phyloP scores from a whole-genome alignment of 2,329 filamentous ascomycete species.

The Metarhizium brunneum region DNA sequence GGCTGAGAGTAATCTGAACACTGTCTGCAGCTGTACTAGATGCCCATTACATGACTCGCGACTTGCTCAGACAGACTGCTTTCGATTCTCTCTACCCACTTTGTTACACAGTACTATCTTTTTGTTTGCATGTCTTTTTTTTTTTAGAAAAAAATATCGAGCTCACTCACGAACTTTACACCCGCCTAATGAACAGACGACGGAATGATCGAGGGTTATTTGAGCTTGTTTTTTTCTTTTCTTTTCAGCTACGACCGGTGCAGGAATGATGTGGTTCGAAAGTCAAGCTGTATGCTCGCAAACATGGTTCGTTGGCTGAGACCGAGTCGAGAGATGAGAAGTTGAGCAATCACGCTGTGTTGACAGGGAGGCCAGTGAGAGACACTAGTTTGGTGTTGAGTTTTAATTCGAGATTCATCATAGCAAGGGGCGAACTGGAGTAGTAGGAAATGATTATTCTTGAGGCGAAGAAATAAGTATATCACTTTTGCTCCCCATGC shows the following conservation, averaged over 20 bases:
- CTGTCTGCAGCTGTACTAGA: neutral
- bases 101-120: conserved; percentile 20
- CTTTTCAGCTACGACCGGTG: conserved; percentile 3
- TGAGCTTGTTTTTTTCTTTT: conserved; percentile 9
- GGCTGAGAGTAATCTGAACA: neutral
- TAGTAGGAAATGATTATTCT: conserved; percentile 20
- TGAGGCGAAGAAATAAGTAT: conserved; percentile 13
- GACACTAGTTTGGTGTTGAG: conserved; percentile 12
- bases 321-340: neutral
- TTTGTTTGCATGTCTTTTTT: conserved; percentile 8
- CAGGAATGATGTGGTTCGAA: neutral
- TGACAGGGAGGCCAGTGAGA: conserved; percentile 6
- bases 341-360: neutral
- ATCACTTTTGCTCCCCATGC: neutral
- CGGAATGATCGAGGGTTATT: conserved; percentile 11
- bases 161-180: conserved; percentile 1
- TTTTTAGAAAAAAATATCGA: conserved; percentile 1
- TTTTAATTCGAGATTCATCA: conserved; percentile 19
- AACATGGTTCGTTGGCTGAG: neutral
- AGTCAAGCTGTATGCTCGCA: neutral
- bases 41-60: conserved; percentile 6
- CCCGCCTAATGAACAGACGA: conserved; percentile 12
- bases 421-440: conserved; percentile 25
- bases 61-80: neutral
- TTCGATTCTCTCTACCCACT: conserved; percentile 24